Evolutionary conservation across 768 basidiomycete genomes (phyloP).

Genomic region (Chiua virens): DNA sequence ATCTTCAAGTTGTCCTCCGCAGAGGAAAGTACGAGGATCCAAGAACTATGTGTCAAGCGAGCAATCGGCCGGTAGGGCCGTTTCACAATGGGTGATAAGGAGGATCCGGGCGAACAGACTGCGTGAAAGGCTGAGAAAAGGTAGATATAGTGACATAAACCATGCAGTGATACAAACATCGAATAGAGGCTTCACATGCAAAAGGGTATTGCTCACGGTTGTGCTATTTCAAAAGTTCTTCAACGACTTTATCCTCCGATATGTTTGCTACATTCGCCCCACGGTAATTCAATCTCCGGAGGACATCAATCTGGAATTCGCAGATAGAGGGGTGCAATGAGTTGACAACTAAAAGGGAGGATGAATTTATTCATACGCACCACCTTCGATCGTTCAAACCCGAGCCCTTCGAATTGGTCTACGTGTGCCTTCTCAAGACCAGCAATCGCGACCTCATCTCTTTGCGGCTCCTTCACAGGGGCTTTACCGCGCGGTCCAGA

Average conservation of each 20-base stretch:
- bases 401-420: slow-evolving; percentile 77
- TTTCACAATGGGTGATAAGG: slow-evolving; percentile 9
- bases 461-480: slow-evolving; percentile 30
- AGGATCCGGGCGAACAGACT: slow-evolving; percentile 15
- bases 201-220: slow-evolving; percentile 23
- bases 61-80: slow-evolving; percentile 4
- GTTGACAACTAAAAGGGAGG: neutral
- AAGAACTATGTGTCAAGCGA: neutral
- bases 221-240: slow-evolving; percentile 73
- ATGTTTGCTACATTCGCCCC: slow-evolving; percentile 79
- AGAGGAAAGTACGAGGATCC: slow-evolving; percentile 3
- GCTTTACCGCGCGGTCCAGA: slow-evolving; percentile 47
- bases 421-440: slow-evolving; percentile 85
- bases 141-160: slow-evolving; percentile 29
- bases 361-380: slow-evolving; percentile 48
- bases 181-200: slow-evolving; percentile 19
- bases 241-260: slow-evolving; percentile 79
- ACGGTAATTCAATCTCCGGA: slow-evolving; percentile 85
- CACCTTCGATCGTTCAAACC: slow-evolving; percentile 82
- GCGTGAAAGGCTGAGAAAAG: slow-evolving; percentile 8
- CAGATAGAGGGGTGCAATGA: slow-evolving; percentile 1
- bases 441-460: slow-evolving; percentile 61
- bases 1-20: slow-evolving; percentile 5
- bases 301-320: slow-evolving; percentile 71
- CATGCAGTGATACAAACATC: slow-evolving; percentile 24